A percentile compares a stretch with the other conserved stretches of the same genome.
Conservation (phyloP, 192 early-diverging fungal species). For the Coemansia sp. region DNA sequence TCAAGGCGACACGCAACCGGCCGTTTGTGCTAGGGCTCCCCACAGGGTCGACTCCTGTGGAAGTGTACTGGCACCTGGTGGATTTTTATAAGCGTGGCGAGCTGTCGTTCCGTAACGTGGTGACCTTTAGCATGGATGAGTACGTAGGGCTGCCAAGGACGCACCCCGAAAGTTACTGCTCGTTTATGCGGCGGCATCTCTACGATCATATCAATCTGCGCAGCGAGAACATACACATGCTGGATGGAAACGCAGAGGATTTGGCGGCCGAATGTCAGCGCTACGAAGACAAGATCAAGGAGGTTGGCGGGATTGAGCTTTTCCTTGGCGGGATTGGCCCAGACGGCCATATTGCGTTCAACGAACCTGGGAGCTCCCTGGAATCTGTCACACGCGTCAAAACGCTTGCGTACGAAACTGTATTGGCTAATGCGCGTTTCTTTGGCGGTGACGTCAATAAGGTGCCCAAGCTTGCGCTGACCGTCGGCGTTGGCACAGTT, state of each 20-base stretch:
- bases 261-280: slow-evolving; percentile 76
- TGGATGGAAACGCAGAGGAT: slow-evolving; percentile 80
- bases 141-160: slow-evolving; percentile 71
- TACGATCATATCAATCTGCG: slow-evolving; percentile 82
- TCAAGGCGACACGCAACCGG: slow-evolving; percentile 66
- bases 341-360: slow-evolving; percentile 90
- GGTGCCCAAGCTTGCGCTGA: slow-evolving; percentile 87
- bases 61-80: slow-evolving; percentile 77
- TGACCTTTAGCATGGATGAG: slow-evolving; percentile 89
- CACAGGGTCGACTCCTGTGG: slow-evolving; percentile 80
- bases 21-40: slow-evolving; percentile 85
- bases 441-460: slow-evolving; percentile 83
- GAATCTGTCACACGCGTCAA: slow-evolving; percentile 81
- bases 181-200: slow-evolving; percentile 85
- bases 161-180: slow-evolving; percentile 83
- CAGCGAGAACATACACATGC: slow-evolving; percentile 75
- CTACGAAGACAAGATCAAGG: slow-evolving; percentile 76
- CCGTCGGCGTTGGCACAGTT: slow-evolving; percentile 86
- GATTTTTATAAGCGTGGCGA: slow-evolving; percentile 68
- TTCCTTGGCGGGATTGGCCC: slow-evolving; percentile 86
- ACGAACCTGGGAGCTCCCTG: slow-evolving; percentile 84
- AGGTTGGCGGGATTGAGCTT: slow-evolving; percentile 80
- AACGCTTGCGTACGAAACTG: slow-evolving; percentile 86
- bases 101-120: slow-evolving; percentile 72
- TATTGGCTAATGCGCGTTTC: slow-evolving; percentile 82